phyloP scores from a whole-genome alignment of 164 flowering plant genomes.

The Kingdonia uniflora region DNA sequence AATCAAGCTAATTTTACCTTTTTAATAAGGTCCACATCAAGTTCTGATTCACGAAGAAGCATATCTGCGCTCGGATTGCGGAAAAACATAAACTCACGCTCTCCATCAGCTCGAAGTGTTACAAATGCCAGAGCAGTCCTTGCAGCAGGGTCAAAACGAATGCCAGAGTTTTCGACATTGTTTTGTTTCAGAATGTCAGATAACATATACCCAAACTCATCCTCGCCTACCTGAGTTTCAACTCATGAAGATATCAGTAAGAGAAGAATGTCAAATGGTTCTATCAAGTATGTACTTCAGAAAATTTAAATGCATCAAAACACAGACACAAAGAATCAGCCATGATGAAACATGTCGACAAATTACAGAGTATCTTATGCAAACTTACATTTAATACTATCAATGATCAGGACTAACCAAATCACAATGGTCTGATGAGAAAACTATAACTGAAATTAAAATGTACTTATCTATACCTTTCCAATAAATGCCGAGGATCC shows the following conservation, averaged over 20 bases:
- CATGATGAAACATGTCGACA: too few species aligned
- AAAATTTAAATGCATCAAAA: background rate
- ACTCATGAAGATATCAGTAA: background rate
- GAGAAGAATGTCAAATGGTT: too few species aligned
- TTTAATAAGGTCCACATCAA: slow-evolving; percentile 37
- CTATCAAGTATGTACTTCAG: too few species aligned
- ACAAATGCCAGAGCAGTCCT: slow-evolving; percentile 72
- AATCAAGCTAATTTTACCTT: slow-evolving; percentile 23
- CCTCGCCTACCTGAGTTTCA: slow-evolving; percentile 48
- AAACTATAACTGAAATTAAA: background rate
- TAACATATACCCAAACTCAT: slow-evolving; percentile 62
- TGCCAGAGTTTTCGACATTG: slow-evolving; percentile 50
- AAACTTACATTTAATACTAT: too few species aligned
- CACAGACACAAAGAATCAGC: background rate
- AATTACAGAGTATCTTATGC: too few species aligned
- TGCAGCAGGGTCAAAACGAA: slow-evolving; percentile 55
- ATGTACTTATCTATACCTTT: slow-evolving; percentile 33
- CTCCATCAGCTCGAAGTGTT: slow-evolving; percentile 64
- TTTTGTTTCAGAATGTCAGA: slow-evolving; percentile 53
- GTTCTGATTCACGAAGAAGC: slow-evolving; percentile 66
- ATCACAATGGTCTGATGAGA: background rate
- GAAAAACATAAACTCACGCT: slow-evolving; percentile 71
- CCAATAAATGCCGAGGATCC: slow-evolving; percentile 83
- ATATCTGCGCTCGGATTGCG: slow-evolving; percentile 85
- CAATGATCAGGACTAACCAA: too few species aligned